phyloP scores from a whole-genome alignment of 345 rosid genomes.

The Rhizophora apiculata region DNA sequence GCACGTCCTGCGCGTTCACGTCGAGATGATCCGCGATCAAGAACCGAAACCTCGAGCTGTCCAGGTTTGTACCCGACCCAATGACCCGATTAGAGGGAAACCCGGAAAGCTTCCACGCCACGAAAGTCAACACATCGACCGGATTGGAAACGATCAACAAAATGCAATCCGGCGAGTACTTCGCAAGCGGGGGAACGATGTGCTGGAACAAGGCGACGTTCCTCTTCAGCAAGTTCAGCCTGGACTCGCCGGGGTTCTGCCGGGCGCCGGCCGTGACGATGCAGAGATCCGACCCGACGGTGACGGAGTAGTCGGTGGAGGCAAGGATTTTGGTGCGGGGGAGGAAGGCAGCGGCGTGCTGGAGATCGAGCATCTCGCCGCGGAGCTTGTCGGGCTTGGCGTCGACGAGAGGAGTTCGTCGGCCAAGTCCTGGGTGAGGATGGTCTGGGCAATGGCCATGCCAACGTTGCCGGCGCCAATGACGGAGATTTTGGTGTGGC shows the following conservation, averaged over 20 bases:
- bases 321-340: constrained; percentile 80
- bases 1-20: constrained; percentile 93
- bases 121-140: constrained; percentile 74
- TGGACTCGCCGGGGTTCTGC: constrained; percentile 76
- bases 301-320: constrained; percentile 62
- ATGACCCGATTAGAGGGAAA: constrained; percentile 73
- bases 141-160: constrained; percentile 92
- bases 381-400: constrained; percentile 64
- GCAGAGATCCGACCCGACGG: constrained; percentile 79
- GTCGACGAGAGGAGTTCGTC: constrained; percentile 75
- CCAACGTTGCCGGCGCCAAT: constrained; percentile 92
- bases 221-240: constrained; percentile 78
- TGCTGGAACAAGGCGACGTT: constrained; percentile 59
- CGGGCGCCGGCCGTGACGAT: constrained; percentile 92
- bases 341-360: constrained; percentile 95
- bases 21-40: constrained; percentile 85
- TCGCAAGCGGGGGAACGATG: constrained; percentile 73
- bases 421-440: constrained; percentile 78
- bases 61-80: constrained; percentile 91
- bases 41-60: constrained; percentile 82
- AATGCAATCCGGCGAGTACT: constrained; percentile 65
- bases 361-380: constrained; percentile 98
- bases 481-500: constrained; percentile 69
- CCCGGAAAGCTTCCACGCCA: constrained; percentile 91
- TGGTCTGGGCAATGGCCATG: constrained; percentile 97